A percentile compares a stretch with the other conserved stretches of the same genome.
Evolutionary conservation across 2,329 filamentous ascomycete genomes (phyloP).

Genomic region (Claviceps lovelessii): DNA sequence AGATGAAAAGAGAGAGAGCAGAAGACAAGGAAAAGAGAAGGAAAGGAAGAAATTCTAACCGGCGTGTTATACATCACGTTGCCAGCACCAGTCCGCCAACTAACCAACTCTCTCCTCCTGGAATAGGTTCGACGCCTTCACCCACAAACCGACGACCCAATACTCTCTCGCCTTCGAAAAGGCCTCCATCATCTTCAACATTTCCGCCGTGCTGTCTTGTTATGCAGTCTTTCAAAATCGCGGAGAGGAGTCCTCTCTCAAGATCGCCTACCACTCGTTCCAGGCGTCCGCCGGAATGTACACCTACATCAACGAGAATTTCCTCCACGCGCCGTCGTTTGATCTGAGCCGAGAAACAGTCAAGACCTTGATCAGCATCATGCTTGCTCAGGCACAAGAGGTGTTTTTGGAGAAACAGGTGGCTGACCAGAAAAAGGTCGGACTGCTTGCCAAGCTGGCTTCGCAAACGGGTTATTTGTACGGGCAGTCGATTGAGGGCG

Average conservation of each 20-base stretch:
- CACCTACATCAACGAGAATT: conserved; percentile 99
- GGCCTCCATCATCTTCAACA: conserved; percentile 98
- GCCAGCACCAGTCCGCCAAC: background rate
- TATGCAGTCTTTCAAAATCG: conserved; percentile 89
- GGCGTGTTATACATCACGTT: background rate
- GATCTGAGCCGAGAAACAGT: conserved; percentile 91
- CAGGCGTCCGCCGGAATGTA: conserved; percentile 98
- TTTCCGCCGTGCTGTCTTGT: conserved; percentile 89
- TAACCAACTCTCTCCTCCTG: background rate
- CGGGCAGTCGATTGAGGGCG: conserved; percentile 71
- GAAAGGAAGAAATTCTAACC: too few relatives aligned
- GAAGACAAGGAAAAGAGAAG: too few relatives aligned
- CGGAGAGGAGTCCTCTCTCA: conserved; percentile 81
- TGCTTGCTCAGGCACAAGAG: conserved; percentile 90
- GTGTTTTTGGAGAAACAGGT: conserved; percentile 96
- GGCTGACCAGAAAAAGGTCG: conserved; percentile 81
- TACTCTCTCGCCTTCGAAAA: conserved; percentile 97
- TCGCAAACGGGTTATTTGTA: conserved; percentile 85
- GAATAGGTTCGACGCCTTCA: conserved; percentile 93
- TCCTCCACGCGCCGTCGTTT: conserved; percentile 90
- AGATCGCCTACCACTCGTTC: conserved; percentile 95
- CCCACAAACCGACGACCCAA: conserved; percentile 90
- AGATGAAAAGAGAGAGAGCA: background rate
- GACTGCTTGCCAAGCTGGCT: conserved; percentile 79
- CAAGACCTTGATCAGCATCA: conserved; percentile 83